Percentiles rank a stretch among this genome's conserved stretches.
Evolutionary conservation across 1,139 yeast species (phyloP).

Genomic region (Candida smagusa): DNA sequence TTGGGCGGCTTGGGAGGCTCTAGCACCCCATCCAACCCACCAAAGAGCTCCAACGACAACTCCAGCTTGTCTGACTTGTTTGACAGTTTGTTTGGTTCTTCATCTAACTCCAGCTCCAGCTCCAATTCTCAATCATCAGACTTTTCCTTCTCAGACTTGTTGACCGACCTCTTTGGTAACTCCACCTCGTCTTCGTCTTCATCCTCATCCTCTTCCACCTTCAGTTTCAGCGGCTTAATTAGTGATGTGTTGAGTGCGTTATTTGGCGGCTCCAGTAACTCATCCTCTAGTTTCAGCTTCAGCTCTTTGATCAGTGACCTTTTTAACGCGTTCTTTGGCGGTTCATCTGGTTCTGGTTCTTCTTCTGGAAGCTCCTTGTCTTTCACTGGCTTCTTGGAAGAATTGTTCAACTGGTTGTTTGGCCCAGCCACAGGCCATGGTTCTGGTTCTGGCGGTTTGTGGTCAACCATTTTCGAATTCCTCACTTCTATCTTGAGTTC

Average conservation of each 20-base stretch:
- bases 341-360: conserved; percentile 10
- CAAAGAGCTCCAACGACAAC: not conserved
- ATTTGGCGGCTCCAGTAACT: conserved; percentile 9
- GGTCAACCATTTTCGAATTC: conserved; percentile 17
- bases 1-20: not conserved
- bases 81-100: conserved; percentile 9
- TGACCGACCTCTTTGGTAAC: conserved; percentile 8
- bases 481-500: conserved; percentile 6
- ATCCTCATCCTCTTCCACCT: conserved; percentile 10
- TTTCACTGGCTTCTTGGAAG: conserved; percentile 9
- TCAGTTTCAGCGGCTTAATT: conserved; percentile 7
- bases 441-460: conserved; percentile 11
- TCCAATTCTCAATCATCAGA: conserved; percentile 9
- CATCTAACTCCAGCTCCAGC: conserved; percentile 11
- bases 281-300: conserved; percentile 8
- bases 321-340: conserved; percentile 12
- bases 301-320: conserved; percentile 10
- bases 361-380: conserved; percentile 5
- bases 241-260: conserved; percentile 13
- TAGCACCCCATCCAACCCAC: not conserved
- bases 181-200: conserved; percentile 11
- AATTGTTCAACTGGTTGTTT: conserved; percentile 10
- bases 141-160: conserved; percentile 7
- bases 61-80: conserved; percentile 7
- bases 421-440: conserved; percentile 6